Base-by-base conservation (phyloP, 805 yeast species). In the Ogataea zsoltii region DNA sequence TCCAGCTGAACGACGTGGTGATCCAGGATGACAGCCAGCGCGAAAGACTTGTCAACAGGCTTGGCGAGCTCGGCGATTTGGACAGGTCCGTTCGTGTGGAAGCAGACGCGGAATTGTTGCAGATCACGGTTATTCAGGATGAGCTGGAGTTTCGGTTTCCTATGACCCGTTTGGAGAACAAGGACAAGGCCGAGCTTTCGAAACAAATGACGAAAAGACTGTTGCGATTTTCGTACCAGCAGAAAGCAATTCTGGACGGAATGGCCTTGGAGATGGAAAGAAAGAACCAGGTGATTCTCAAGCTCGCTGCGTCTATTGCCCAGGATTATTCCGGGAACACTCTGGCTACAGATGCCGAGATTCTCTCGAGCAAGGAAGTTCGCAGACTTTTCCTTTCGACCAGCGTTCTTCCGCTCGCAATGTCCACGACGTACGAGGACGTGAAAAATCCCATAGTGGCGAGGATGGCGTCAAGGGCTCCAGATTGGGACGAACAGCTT, bases 261-360 rank as follows among this genome's bases (percentile, higher is more conserved):
- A 40, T 51, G 7, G 38, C 51, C 2, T 46, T 42, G 6, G 59
- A 57, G 23, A 31, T 57, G 19, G 39, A 42, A 16, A 47, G 39
- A 23, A 57, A 57, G 33, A 55, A 55, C 38, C 57, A 51, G 41
- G 51, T 55, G 34, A 57, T 57, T 5, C 42, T 55, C 14, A 55
- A 55, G 38, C 46, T 57, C 26, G 51, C 58, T 3, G 49, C 57
- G 2, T 46, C 51, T 3, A 52, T 53, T 25, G 54, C 56, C 4
- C 58, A 57, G 33, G 58, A 54, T 33, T 51, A 51, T 16, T 41
- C 54, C 15, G 50, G 54, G 10, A 48, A 49, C 40, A 42, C 49
- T 23, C 39, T 50, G 15, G 28, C 45, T 11, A 47, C 45, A 4
- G 61, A 57, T 29, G 42, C 42, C 10, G 53, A 53, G 14, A 55